phyloP scores from a whole-genome alignment of 441 rosid species.

The Populus trichocarpa region DNA sequence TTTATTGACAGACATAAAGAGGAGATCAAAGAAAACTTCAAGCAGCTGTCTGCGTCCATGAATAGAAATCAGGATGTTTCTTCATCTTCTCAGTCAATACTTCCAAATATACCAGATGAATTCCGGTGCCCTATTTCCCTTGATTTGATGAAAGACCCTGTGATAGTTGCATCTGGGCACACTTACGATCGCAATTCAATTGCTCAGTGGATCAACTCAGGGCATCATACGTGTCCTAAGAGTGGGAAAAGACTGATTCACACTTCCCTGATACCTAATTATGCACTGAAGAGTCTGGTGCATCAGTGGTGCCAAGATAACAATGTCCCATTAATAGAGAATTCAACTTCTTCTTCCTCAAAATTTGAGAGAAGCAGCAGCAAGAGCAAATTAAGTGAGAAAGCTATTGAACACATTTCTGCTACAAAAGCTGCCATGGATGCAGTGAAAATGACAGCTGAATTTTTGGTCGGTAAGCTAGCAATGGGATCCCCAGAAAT shows the following conservation, averaged over 20 bases:
- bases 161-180: conserved; percentile 67
- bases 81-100: conserved; percentile 35
- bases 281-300: conserved; percentile 55
- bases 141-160: conserved; percentile 68
- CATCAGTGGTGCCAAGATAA: conserved; percentile 69
- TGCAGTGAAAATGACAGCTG: conserved; percentile 66
- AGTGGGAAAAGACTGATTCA: conserved; percentile 69
- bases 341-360: conserved; percentile 31
- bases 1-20: conserved; percentile 24
- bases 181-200: conserved; percentile 63
- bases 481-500: conserved; percentile 64
- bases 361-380: conserved; percentile 25
- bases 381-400: conserved; percentile 27
- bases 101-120: conserved; percentile 52
- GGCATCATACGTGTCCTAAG: conserved; percentile 66
- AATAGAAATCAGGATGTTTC: conserved; percentile 30
- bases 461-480: conserved; percentile 68
- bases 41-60: conserved; percentile 16
- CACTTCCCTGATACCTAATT: conserved; percentile 64
- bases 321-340: conserved; percentile 36
- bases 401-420: conserved; percentile 50
- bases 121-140: conserved; percentile 67
- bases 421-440: conserved; percentile 46
- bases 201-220: conserved; percentile 65
- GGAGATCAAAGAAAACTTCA: conserved; percentile 23